These are phyloP conservation scores for Erythrophleum ivorense DNA, from an alignment of 331 rosid genomes.

Conservation along the genomic window DNA sequence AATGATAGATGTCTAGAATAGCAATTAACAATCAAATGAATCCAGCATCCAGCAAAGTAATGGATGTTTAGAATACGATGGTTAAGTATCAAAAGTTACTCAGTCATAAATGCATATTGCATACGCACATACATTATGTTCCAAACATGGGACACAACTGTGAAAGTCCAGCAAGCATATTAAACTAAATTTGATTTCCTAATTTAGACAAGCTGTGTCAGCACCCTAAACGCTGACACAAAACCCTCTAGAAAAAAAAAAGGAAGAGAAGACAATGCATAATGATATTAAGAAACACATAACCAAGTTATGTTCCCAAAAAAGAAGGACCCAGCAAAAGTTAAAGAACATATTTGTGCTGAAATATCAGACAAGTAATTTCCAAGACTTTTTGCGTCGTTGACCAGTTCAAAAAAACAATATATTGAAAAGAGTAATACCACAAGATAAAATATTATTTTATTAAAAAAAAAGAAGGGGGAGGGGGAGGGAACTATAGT, in stretches of 20 bases:
- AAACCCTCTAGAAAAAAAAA: not conserved
- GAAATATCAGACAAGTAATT: conserved; percentile 28
- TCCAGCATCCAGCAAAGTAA: not conserved
- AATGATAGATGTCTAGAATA: no score
- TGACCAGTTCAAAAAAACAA: conserved; percentile 11
- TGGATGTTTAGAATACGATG: not conserved
- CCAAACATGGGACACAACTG: conserved; percentile 6
- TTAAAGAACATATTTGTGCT: conserved; percentile 1
- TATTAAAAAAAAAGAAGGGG: not conserved
- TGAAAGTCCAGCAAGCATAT: not conserved
- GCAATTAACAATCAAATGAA: not conserved
- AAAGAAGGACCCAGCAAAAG: not conserved
- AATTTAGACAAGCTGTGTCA: not conserved
- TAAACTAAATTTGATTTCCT: not conserved
- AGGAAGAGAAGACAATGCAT: not conserved
- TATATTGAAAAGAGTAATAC: not conserved
- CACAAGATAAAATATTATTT: not conserved
- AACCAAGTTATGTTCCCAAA: not conserved
- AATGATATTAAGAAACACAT: not conserved
- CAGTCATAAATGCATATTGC: not conserved
- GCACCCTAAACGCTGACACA: conserved; percentile 22
- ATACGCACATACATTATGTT: conserved; percentile 19
- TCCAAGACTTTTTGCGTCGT: conserved; percentile 2
- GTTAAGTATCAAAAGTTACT: conserved; percentile 28
- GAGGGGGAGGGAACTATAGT: not conserved